These are phyloP conservation scores for Metschnikowia continentalis DNA, from an alignment of 805 yeast species.

Conservation along the genomic window DNA sequence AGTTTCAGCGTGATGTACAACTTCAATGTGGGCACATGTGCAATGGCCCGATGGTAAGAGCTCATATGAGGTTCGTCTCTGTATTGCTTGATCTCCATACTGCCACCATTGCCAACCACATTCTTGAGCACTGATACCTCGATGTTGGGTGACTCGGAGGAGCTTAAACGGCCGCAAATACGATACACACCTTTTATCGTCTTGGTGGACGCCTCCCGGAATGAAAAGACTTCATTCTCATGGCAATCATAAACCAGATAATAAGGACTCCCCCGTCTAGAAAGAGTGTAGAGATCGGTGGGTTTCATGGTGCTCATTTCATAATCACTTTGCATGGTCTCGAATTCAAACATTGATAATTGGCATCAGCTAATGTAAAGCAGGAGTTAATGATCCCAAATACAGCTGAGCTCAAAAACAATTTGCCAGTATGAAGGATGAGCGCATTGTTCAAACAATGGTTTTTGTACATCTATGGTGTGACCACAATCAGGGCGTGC, in stretches of 20 bases:
- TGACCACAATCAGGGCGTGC: neutral
- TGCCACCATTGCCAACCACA: constrained; percentile 21
- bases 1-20: constrained; percentile 11
- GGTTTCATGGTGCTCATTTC: neutral
- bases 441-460: neutral
- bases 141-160: neutral
- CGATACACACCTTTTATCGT: neutral
- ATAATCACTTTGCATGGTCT: neutral
- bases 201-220: neutral
- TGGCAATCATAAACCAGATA: constrained; percentile 1
- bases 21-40: constrained; percentile 1
- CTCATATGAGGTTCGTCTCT: neutral
- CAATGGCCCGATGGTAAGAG: constrained; percentile 2
- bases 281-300: neutral
- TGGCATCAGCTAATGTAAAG: neutral
- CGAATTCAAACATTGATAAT: neutral
- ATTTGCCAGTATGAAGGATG: neutral
- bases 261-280: neutral
- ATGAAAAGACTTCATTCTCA: neutral
- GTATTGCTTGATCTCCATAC: constrained; percentile 8
- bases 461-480: neutral
- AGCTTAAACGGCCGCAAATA: neutral
- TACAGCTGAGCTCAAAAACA: neutral
- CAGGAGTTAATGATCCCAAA: neutral
- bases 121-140: constrained; percentile 3